These are phyloP conservation scores for Phytophthora pseudosyringae DNA, from an alignment of 352 stramenopile species.

Conservation along the genomic window DNA sequence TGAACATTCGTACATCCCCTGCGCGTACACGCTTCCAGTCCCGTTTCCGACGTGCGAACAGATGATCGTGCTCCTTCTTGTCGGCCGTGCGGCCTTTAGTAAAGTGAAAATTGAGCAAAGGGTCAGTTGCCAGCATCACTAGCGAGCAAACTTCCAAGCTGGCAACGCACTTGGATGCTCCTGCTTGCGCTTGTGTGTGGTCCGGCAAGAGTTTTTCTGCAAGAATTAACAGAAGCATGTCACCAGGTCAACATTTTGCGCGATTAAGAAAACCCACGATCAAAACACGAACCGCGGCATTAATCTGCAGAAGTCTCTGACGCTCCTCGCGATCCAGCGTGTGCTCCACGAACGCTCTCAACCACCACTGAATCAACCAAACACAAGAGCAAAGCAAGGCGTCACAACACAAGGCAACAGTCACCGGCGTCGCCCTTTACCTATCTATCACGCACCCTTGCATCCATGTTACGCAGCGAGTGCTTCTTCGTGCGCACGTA, in stretches of 20 bases:
- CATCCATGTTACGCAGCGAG: slow-evolving; percentile 71
- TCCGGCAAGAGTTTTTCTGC: slow-evolving; percentile 55
- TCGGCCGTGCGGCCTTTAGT: slow-evolving; percentile 62
- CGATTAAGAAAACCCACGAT: not conserved
- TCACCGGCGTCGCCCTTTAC: not conserved
- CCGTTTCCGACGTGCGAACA: slow-evolving; percentile 73
- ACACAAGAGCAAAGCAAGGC: slow-evolving; percentile 2
- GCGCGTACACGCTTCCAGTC: slow-evolving; percentile 79
- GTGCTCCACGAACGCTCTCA: slow-evolving; percentile 76
- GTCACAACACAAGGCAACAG: slow-evolving; percentile 8
- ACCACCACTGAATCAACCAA: slow-evolving; percentile 62
- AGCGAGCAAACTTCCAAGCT: not conserved
- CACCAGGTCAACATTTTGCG: not conserved
- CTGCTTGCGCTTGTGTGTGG: slow-evolving; percentile 77
- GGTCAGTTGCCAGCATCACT: slow-evolving; percentile 6
- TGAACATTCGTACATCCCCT: slow-evolving; percentile 79
- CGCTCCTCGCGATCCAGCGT: slow-evolving; percentile 67
- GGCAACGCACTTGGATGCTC: slow-evolving; percentile 58
- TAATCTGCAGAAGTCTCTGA: slow-evolving; percentile 54
- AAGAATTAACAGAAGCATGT: not conserved
- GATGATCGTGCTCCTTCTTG: slow-evolving; percentile 78
- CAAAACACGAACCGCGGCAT: slow-evolving; percentile 37
- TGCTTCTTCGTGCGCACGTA: slow-evolving; percentile 68
- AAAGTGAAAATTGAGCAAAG: not conserved
- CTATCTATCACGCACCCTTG: slow-evolving; percentile 44